Conservation (phyloP, 768 basidiomycete genomes). For the Astraeus odoratus region DNA sequence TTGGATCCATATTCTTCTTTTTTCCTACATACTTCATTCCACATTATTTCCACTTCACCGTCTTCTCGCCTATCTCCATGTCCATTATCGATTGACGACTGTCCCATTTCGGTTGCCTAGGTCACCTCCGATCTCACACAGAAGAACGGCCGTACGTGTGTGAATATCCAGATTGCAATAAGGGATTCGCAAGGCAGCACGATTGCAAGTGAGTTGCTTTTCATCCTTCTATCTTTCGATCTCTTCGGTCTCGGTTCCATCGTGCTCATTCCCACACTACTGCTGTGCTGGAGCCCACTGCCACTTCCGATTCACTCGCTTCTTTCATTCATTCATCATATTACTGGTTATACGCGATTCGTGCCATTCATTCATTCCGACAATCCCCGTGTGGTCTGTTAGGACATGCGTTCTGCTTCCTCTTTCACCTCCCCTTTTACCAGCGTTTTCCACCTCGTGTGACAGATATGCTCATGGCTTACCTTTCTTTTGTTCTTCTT, state of each 20-base stretch:
- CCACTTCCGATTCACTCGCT: neutral
- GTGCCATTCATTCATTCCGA: slow-evolving; percentile 4
- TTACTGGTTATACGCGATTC: neutral
- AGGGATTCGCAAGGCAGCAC: slow-evolving; percentile 92
- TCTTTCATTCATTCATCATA: slow-evolving; percentile 2
- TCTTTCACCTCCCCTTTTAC: neutral
- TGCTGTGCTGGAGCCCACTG: slow-evolving; percentile 1
- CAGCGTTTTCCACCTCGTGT: neutral
- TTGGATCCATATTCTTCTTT: neutral
- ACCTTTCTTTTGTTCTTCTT: neutral
- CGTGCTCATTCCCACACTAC: slow-evolving; percentile 1
- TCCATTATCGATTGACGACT: slow-evolving; percentile 2
- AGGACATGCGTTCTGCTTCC: neutral
- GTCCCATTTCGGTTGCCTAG: slow-evolving; percentile 31
- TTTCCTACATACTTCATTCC: neutral
- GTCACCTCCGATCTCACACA: slow-evolving; percentile 91
- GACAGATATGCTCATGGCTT: neutral
- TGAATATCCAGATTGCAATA: slow-evolving; percentile 90
- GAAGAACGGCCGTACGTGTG: slow-evolving; percentile 94
- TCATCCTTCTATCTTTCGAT: too few relatives aligned
- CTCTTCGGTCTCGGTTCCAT: too few relatives aligned
- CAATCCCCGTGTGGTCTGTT: neutral
- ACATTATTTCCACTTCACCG: neutral
- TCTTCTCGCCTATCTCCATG: neutral
- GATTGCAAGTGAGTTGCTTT: slow-evolving; percentile 82